Evolutionary conservation across 2,329 filamentous ascomycete genomes (phyloP).

Genomic region (Penicillium sp.): DNA sequence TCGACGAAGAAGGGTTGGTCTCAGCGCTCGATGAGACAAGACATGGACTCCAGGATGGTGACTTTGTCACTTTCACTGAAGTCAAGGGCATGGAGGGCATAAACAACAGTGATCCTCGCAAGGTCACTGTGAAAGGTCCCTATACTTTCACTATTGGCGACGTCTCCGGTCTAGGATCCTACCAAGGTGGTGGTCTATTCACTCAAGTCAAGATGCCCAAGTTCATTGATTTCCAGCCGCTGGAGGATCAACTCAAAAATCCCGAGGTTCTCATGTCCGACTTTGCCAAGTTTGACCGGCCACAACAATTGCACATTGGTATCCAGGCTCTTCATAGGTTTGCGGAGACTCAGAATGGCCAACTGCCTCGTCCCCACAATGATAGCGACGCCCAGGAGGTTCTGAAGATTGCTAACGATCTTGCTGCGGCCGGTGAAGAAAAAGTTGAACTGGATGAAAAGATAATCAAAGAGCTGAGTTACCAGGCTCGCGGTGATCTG

Average conservation of each 20-base stretch:
- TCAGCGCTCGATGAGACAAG: constrained; percentile 92
- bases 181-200: constrained; percentile 84
- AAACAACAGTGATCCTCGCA: constrained; percentile 79
- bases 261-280: constrained; percentile 91
- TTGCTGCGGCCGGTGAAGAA: constrained; percentile 65
- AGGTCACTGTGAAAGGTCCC: constrained; percentile 89
- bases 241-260: constrained; percentile 74
- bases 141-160: constrained; percentile 98
- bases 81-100: constrained; percentile 86
- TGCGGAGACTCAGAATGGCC: constrained; percentile 65
- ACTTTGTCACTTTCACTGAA: constrained; percentile 93
- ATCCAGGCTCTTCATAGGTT: constrained; percentile 92
- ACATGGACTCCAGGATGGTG: constrained; percentile 92
- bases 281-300: constrained; percentile 96
- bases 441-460: constrained; percentile 87
- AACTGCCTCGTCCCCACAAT: constrained; percentile 78
- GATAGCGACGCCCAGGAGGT: constrained; percentile 78
- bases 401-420: constrained; percentile 68
- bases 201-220: constrained; percentile 99
- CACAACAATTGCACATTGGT: constrained; percentile 84
- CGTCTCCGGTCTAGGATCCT: constrained; percentile 80
- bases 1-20: constrained; percentile 85
- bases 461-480: constrained; percentile 86
- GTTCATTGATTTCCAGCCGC: constrained; percentile 79
- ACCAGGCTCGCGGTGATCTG: constrained; percentile 87